phyloP scores from a whole-genome alignment of 345 rosid genomes.

The Kernera saxatilis region DNA sequence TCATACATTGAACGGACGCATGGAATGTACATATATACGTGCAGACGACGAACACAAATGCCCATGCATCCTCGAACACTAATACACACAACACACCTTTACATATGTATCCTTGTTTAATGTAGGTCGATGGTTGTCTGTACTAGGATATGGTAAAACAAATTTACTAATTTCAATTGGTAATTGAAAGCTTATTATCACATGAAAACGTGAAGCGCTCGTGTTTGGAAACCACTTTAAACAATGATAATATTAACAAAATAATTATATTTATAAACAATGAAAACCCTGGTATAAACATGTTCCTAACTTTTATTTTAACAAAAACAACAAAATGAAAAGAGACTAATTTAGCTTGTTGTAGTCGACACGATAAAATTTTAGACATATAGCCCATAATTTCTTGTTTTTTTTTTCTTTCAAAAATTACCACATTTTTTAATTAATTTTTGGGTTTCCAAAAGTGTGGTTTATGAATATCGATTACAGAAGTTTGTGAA shows the following conservation, averaged over 20 bases:
- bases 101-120: neutral
- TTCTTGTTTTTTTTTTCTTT: no score
- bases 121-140: neutral
- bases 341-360: no score
- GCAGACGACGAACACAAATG: constrained; percentile 13
- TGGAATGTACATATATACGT: constrained; percentile 10
- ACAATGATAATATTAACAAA: neutral
- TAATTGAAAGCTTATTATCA: neutral
- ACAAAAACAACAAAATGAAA: no score
- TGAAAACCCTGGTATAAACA: no score
- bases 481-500: no score
- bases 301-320: no score
- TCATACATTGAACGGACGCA: constrained; percentile 9
- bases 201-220: neutral
- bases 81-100: neutral
- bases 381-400: no score
- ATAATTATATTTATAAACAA: no score
- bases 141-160: neutral
- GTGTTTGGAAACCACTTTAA: neutral
- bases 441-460: no score
- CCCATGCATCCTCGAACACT: constrained; percentile 15
- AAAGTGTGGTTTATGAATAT: no score
- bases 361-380: no score
- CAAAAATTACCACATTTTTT: no score
- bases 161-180: neutral